Conservation (phyloP, 1,284 basidiomycete species). For the Marasmius sp. region DNA sequence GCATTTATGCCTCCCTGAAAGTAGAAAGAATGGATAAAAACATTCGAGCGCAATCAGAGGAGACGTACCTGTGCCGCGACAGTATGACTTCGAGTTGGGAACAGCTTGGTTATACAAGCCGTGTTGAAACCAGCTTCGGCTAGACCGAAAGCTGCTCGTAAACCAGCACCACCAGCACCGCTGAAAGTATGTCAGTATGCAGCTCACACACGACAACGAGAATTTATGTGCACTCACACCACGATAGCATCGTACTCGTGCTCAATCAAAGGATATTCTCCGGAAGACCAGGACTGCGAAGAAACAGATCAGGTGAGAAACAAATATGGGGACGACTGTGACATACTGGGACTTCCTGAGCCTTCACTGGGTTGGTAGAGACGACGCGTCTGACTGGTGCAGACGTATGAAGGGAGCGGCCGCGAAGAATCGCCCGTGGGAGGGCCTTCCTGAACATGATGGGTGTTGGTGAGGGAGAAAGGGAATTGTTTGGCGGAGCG, state of each 20-base stretch:
- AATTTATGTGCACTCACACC: conserved; percentile 64
- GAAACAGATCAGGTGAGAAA: conserved; percentile 17
- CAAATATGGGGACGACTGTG: conserved; percentile 8
- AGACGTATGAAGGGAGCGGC: conserved; percentile 64
- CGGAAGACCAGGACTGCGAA: conserved; percentile 68
- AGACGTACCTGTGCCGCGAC: conserved; percentile 89
- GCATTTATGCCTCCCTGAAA: conserved; percentile 95
- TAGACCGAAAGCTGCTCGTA: conserved; percentile 97
- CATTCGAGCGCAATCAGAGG: conserved; percentile 4
- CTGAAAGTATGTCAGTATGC: conserved; percentile 39
- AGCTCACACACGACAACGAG: neutral
- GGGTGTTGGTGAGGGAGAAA: conserved; percentile 18
- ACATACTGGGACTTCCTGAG: conserved; percentile 78
- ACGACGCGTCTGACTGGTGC: conserved; percentile 61
- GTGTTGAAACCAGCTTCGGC: conserved; percentile 99
- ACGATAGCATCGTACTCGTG: conserved; percentile 98
- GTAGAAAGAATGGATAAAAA: conserved; percentile 19
- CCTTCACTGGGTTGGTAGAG: conserved; percentile 77
- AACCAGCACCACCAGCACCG: conserved; percentile 97
- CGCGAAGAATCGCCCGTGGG: conserved; percentile 44
- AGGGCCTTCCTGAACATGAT: conserved; percentile 44
- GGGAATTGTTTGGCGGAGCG: neutral
- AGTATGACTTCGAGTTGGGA: conserved; percentile 99
- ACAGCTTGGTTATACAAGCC: conserved; percentile 97
- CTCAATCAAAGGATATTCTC: conserved; percentile 95